A percentile compares a stretch with the other conserved stretches of the same genome.
These are phyloP conservation scores for Discostella stelligeroides DNA, from an alignment of 108 stramenopile genomes.

Conservation along the genomic window DNA sequence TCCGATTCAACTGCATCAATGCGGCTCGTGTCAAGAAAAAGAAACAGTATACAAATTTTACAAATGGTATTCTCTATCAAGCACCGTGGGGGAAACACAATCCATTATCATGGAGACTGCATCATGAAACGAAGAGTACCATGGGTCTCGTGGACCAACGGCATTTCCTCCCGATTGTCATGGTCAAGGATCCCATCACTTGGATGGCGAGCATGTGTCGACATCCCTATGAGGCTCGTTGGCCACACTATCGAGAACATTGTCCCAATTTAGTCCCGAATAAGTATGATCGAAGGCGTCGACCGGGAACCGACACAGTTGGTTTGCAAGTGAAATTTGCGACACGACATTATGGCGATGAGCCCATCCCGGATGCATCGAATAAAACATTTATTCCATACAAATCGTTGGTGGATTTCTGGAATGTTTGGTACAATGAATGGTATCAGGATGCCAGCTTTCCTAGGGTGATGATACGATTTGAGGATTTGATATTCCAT, in stretches of 20 bases:
- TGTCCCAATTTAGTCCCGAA: constrained; percentile 79
- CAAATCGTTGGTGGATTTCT: constrained; percentile 63
- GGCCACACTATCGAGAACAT: constrained; percentile 53
- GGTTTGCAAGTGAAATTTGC: constrained; percentile 35
- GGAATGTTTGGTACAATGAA: constrained; percentile 74
- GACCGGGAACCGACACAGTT: constrained; percentile 12
- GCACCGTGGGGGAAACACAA: constrained; percentile 91
- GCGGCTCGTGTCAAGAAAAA: constrained; percentile 8
- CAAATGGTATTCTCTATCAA: constrained; percentile 44
- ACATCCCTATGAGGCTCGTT: constrained; percentile 65
- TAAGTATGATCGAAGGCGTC: constrained; percentile 31
- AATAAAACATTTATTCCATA: constrained; percentile 50
- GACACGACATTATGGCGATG: constrained; percentile 30
- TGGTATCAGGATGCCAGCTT: constrained; percentile 63
- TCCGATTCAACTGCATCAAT: constrained; percentile 44
- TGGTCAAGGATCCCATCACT: constrained; percentile 82
- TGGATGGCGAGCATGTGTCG: constrained; percentile 91
- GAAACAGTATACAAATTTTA: constrained; percentile 18
- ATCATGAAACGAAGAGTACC: constrained; percentile 16
- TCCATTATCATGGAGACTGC: constrained; percentile 57
- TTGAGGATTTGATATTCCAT: constrained; percentile 85
- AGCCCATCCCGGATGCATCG: constrained; percentile 28
- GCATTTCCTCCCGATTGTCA: constrained; percentile 71
- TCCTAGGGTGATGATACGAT: constrained; percentile 82
- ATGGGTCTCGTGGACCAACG: constrained; percentile 7